Percentiles rank a stretch among this genome's conserved stretches.
Conservation (phyloP, 1,284 basidiomycete species). For the Apiotrichum brassicae region DNA sequence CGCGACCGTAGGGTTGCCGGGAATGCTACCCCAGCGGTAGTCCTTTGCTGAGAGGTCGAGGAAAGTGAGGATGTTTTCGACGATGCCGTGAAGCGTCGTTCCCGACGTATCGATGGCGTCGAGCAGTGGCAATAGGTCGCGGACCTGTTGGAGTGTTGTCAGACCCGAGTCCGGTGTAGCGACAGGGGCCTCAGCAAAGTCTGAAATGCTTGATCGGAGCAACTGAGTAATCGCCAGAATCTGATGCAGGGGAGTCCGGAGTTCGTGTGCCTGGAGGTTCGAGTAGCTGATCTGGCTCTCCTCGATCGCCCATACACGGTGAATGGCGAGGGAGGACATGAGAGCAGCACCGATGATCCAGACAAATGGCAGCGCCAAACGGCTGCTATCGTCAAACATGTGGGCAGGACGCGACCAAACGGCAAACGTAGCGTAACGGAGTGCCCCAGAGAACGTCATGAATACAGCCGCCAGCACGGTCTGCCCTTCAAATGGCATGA, state of each 20-base stretch:
- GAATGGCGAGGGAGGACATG: conserved; percentile 33
- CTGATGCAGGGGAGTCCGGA: conserved; percentile 45
- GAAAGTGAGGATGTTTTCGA: conserved; percentile 44
- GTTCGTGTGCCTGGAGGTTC: conserved; percentile 43
- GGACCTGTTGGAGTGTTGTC: conserved; percentile 32
- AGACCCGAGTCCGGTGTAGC: background rate
- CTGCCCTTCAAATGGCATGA: conserved; percentile 29
- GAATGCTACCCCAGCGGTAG: conserved; percentile 9
- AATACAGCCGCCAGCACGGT: conserved; percentile 29
- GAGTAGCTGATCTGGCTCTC: conserved; percentile 41
- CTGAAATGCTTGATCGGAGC: conserved; percentile 35
- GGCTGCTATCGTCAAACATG: conserved; percentile 28
- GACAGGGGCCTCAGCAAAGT: conserved; percentile 27
- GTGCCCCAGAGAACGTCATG: conserved; percentile 28
- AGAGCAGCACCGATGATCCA: conserved; percentile 37
- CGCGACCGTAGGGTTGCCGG: conserved; percentile 6
- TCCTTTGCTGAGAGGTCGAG: conserved; percentile 36
- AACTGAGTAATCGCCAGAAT: conserved; percentile 43
- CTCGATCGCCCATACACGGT: conserved; percentile 34
- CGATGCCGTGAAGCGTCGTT: conserved; percentile 40
- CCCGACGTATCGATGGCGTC: conserved; percentile 45
- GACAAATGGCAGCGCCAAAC: conserved; percentile 31
- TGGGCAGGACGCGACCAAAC: conserved; percentile 34
- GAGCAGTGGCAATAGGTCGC: conserved; percentile 36
- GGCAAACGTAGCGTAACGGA: conserved; percentile 32